Evolutionary conservation across 2,329 filamentous ascomycete species (phyloP).

Genomic region (Exophiala oligosperma): DNA sequence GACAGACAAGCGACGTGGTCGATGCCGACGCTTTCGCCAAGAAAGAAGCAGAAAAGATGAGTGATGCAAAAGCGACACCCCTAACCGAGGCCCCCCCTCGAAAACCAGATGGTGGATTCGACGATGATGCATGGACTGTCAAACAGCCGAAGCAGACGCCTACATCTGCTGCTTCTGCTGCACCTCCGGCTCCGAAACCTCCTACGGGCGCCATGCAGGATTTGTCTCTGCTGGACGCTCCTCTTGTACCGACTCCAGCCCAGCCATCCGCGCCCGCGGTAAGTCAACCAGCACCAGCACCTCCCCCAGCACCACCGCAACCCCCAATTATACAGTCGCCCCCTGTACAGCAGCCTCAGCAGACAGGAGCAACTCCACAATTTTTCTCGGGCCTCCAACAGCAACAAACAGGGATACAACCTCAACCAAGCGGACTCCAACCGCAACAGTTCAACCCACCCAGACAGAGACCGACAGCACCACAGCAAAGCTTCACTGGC

Average conservation of each 20-base stretch:
- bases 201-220: constrained; percentile 70
- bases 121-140: constrained; percentile 96
- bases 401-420: constrained; percentile 33
- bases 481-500: constrained; percentile 58
- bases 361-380: constrained; percentile 39
- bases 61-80: constrained; percentile 51
- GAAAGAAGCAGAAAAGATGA: constrained; percentile 51
- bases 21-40: constrained; percentile 82
- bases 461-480: constrained; percentile 68
- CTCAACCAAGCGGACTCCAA: constrained; percentile 30
- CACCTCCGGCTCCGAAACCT: constrained; percentile 43
- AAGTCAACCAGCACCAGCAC: constrained; percentile 37
- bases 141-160: constrained; percentile 69
- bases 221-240: constrained; percentile 62
- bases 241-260: constrained; percentile 56
- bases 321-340: constrained; percentile 22
- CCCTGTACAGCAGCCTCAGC: constrained; percentile 32
- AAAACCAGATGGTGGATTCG: constrained; percentile 67
- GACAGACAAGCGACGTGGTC: constrained; percentile 81
- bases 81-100: constrained; percentile 50
- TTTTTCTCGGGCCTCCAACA: constrained; percentile 28
- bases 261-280: constrained; percentile 40
- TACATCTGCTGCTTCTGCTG: constrained; percentile 34
- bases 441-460: constrained; percentile 36
- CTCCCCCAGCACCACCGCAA: constrained; percentile 40